Percentiles rank a stretch among this genome's conserved stretches.
Conservation (phyloP, 176 grass and related monocot genomes). For the Poa annua region DNA sequence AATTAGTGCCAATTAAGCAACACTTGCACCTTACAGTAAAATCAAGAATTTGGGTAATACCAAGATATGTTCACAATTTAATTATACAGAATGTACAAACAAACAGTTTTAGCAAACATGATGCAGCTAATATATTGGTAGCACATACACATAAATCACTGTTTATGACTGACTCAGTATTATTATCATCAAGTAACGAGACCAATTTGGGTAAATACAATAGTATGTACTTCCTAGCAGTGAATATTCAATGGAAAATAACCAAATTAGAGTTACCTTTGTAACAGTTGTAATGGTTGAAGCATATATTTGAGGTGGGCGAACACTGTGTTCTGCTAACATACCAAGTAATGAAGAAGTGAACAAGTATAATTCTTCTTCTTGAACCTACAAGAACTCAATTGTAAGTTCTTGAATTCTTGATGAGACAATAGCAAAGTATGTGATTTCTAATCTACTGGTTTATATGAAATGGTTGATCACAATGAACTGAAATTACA, state of each 20-base stretch:
- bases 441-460: slow-evolving; percentile 5
- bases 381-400: slow-evolving; percentile 67
- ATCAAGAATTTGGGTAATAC: neutral
- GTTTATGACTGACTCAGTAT: neutral
- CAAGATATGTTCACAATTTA: slow-evolving; percentile 1
- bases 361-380: slow-evolving; percentile 87
- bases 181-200: neutral
- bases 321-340: slow-evolving; percentile 76
- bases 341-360: slow-evolving; percentile 93
- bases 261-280: slow-evolving; percentile 58
- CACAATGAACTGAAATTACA: slow-evolving; percentile 4
- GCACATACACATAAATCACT: neutral
- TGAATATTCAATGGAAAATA: neutral
- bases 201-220: slow-evolving; percentile 2
- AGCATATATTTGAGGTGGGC: slow-evolving; percentile 75
- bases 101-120: neutral
- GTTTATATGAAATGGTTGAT: slow-evolving; percentile 8
- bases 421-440: slow-evolving; percentile 9
- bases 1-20: neutral
- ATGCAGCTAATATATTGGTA: neutral
- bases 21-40: neutral
- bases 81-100: neutral
- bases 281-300: slow-evolving; percentile 68
- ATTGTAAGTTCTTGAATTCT: slow-evolving; percentile 27
- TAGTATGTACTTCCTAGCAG: slow-evolving; percentile 28